Evolutionary conservation across 371 early-diverging fungal genomes (phyloP), one percentile per base, ranked within the genome.

Genomic region (Furculomyces boomerangus): DNA sequence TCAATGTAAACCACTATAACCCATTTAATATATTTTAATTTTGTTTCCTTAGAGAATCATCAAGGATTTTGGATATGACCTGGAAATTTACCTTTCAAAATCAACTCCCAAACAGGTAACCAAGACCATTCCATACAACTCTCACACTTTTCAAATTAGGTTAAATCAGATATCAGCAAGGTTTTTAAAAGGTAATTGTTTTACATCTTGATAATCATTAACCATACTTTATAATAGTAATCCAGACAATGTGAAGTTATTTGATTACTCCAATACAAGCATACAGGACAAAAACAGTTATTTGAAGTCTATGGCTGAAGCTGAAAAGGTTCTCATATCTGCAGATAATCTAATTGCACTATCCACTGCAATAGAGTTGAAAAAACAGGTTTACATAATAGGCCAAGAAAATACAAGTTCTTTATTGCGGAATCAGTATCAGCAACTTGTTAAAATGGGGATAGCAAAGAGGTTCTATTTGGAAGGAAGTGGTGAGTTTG

Each of bases 391-490:
- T 24, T 54, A 54, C 30, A 54, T 54, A 27, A 48, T 48, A 10
- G 32, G 41, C 55, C 55, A 54, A 48, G 55, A 54, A 27, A 10
- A 2, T 16, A 54, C 55, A 8, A 40, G 13, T 20, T 24, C 30
- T 18, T 27, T 47, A 29, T 27, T 54, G 22, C 3, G 55, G 25
- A 46, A 13, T 10, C 41, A 37, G 30, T 48, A 40, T 25, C n/a
- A 32, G 20, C 8, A 48, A 25, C 45, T 54, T 7, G 41, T 47
- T 40, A 40, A 54, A 47, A n/a, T 37, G 26, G 41, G 41, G 22
- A 37, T 47, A 20, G 47, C 27, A 3, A 45, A 40, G 24, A 54
- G 55, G 32, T 48, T 54, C 22, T 54, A 54, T 41, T 25, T 54
- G 20, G 35, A 53, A 39, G 55, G 55, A 3, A 22, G 43, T 5